Evolutionary conservation across 306 rosid genomes (phyloP).

Genomic region (Fragaria ananassa): DNA sequence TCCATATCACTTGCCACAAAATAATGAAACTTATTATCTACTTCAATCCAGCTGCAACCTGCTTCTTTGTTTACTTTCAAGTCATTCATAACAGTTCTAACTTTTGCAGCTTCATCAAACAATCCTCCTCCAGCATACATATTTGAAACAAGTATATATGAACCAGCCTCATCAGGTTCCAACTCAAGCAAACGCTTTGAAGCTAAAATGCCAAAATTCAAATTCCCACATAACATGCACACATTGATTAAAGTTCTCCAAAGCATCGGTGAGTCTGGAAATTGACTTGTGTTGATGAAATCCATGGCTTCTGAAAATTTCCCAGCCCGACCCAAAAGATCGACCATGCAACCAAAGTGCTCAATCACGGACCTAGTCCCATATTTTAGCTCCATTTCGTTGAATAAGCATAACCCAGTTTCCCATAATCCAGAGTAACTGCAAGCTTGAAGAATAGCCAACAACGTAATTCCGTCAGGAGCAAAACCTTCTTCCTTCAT

Average conservation of each 20-base stretch:
- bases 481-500: constrained; percentile 43
- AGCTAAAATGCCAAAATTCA: constrained; percentile 39
- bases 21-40: constrained; percentile 41
- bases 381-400: constrained; percentile 43
- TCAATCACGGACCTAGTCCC: constrained; percentile 37
- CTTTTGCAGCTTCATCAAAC: constrained; percentile 49
- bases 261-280: constrained; percentile 40
- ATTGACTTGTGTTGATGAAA: constrained; percentile 37
- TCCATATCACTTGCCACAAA: constrained; percentile 44
- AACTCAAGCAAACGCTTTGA: constrained; percentile 43
- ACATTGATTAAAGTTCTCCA: constrained; percentile 53
- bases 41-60: constrained; percentile 52
- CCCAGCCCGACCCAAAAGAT: constrained; percentile 43
- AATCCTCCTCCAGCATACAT: constrained; percentile 47
- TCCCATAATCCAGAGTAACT: constrained; percentile 45
- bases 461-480: constrained; percentile 43
- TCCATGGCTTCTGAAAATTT: constrained; percentile 31
- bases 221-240: constrained; percentile 38
- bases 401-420: constrained; percentile 42
- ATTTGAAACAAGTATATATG: constrained; percentile 48
- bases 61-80: constrained; percentile 44
- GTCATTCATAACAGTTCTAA: constrained; percentile 51
- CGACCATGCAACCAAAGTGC: constrained; percentile 44
- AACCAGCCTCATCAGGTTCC: constrained; percentile 47
- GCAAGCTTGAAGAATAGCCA: constrained; percentile 56